Base-by-base conservation (phyloP, 2,329 filamentous ascomycete species). In the Aspergillus sp. region DNA sequence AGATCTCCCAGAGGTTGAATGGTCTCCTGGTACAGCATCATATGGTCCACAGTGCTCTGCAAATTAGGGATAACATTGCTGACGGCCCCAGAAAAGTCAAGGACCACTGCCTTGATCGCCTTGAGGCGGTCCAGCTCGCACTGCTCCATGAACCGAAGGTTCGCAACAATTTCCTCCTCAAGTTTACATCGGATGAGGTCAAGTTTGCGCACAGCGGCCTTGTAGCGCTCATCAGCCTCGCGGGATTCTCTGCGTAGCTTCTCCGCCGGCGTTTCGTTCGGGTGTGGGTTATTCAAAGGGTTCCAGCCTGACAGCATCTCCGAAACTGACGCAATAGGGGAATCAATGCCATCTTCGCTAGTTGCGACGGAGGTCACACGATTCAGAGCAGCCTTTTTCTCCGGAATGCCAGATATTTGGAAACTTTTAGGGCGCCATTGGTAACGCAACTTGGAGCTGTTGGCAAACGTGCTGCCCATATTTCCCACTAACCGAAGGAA, bases 11-110 rank as follows among this genome's bases (percentile, higher is more conserved):
- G 74, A 6, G 95, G 95, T 75, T 98, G 95, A n/a, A 99, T 90
- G 0, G 95, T 98, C 80, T 99, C 95, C 75, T 99, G 95, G 78
- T 96, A 99, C 47, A 99, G 83, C 87, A 99, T 92, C 93, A 99
- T 97, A 72, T 96, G 92, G 78, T 99, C 95, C 23, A 99, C 92
- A 0, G 93, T 92, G 58, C 93, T 93, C 76, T 98, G 95, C 61
- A 99, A 80, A 70, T 90, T 96, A 17, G 95, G 96, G 62, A 99
- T 98, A 68, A 97, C 93, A 70, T 99, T 99, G 81, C 93, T 93
- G 74, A 99, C 90, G 39, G 93, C 92, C 46, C 95, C 95, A 4
- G 93, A 97, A 75, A 99, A 98, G 77, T 99, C 96, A 44, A 99
- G 84, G 61, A 99, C 89, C 52, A 99, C 96, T 23, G 93, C 93